Conservation (phyloP, 352 stramenopile species). For the Phytophthora hibernalis region DNA sequence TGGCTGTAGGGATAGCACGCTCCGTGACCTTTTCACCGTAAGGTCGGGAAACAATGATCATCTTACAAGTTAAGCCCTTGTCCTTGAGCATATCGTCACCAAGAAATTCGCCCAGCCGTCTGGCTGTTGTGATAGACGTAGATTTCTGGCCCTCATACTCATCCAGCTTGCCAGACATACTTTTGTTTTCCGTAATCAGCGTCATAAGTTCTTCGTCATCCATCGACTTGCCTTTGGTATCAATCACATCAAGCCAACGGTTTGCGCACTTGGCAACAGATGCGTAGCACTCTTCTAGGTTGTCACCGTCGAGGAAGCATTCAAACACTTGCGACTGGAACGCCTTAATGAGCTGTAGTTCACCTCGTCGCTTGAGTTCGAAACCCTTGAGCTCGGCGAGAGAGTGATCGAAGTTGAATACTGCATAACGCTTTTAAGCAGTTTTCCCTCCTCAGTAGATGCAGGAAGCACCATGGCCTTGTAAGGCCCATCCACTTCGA, state of each 20-base stretch:
- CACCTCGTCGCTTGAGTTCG: slow-evolving; percentile 98
- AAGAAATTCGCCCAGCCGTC: slow-evolving; percentile 98
- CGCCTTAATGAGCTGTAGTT: slow-evolving; percentile 99
- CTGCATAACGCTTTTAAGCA: slow-evolving; percentile 98
- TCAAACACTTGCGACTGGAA: slow-evolving; percentile 99
- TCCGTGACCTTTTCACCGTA: slow-evolving; percentile 97
- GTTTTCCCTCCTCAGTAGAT: slow-evolving; percentile 98
- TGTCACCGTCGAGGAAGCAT: slow-evolving; percentile 95
- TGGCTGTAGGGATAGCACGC: slow-evolving; percentile 97
- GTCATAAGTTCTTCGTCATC: slow-evolving; percentile 97
- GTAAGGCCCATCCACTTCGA: slow-evolving; percentile 99
- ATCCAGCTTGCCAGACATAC: slow-evolving; percentile 97
- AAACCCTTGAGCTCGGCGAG: slow-evolving; percentile 93
- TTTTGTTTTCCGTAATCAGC: slow-evolving; percentile 99
- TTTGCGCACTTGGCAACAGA: slow-evolving; percentile 97
- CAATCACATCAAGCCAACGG: slow-evolving; percentile 99
- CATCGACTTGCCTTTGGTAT: slow-evolving; percentile 94
- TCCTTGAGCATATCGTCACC: slow-evolving; percentile 98
- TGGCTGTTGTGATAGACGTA: slow-evolving; percentile 97
- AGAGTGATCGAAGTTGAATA: slow-evolving; percentile 88
- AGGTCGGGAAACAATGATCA: slow-evolving; percentile 95
- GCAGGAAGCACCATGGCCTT: slow-evolving; percentile 98
- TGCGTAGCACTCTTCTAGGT: slow-evolving; percentile 96
- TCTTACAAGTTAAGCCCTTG: slow-evolving; percentile 98
- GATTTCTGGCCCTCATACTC: slow-evolving; percentile 98